These are phyloP conservation scores for Fusarium pseudoanthophilum DNA, from an alignment of 2,329 filamentous ascomycete genomes.

Conservation along the genomic window DNA sequence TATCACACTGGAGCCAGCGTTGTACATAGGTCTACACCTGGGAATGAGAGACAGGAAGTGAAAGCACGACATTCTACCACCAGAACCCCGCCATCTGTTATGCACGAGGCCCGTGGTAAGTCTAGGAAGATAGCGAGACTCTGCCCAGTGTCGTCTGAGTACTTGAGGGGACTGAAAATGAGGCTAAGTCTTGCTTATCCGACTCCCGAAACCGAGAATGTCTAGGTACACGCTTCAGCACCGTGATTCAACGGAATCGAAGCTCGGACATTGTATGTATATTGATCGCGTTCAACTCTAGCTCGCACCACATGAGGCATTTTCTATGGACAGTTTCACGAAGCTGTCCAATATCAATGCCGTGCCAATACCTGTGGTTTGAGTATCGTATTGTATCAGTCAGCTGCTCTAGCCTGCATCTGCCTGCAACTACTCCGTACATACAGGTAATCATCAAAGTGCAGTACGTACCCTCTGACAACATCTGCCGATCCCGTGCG, in stretches of 20 bases:
- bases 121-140: background rate
- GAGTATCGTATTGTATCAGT: background rate
- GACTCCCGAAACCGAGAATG: background rate
- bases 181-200: background rate
- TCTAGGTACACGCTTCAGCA: background rate
- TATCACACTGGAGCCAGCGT: constrained; percentile 12
- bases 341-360: background rate
- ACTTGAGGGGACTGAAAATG: background rate
- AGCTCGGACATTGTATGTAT: background rate
- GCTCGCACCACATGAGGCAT: background rate
- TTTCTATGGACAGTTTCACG: background rate
- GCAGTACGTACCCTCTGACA: background rate
- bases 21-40: background rate
- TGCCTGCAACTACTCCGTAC: background rate
- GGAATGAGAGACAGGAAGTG: background rate
- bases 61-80: constrained; percentile 17
- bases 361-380: background rate
- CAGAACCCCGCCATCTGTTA: constrained; percentile 16
- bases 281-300: background rate
- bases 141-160: background rate
- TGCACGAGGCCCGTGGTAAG: background rate
- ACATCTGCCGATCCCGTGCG: constrained; percentile 9
- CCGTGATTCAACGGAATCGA: background rate
- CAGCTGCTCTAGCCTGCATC: background rate
- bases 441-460: background rate